A percentile compares a stretch with the other conserved stretches of the same genome.
Evolutionary conservation across 805 yeast species (phyloP).

Genomic region (Cyberlindnera xylosilytica): DNA sequence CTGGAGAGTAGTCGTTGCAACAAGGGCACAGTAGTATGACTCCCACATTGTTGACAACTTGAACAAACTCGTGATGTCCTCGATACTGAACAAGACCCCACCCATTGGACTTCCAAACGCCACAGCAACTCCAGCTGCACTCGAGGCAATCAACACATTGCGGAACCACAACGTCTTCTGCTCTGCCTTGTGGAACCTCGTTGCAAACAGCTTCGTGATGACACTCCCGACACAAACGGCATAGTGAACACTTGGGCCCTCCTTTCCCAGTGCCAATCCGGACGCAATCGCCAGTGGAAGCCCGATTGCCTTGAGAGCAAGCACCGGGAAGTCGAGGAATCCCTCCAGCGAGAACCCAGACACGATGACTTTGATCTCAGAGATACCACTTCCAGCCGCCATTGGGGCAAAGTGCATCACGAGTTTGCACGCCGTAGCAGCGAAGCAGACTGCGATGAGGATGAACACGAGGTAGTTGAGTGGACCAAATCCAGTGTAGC

Average conservation of each 20-base stretch:
- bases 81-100: conserved; percentile 90
- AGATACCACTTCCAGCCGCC: conserved; percentile 97
- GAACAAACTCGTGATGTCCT: conserved; percentile 78
- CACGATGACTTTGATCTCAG: conserved; percentile 92
- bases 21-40: conserved; percentile 84
- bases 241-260: conserved; percentile 97
- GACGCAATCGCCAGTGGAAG: conserved; percentile 90
- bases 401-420: conserved; percentile 75
- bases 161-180: conserved; percentile 19
- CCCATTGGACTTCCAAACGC: conserved; percentile 98
- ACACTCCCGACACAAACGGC: conserved; percentile 88
- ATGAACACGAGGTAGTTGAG: conserved; percentile 59
- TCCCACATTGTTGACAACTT: conserved; percentile 84
- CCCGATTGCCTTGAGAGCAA: conserved; percentile 72
- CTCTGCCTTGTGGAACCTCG: conserved; percentile 10
- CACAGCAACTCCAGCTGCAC: conserved; percentile 98
- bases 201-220: conserved; percentile 27
- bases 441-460: conserved; percentile 55
- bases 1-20: conserved; percentile 80
- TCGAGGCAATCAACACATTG: conserved; percentile 66
- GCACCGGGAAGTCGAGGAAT: conserved; percentile 70
- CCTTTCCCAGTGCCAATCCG: conserved; percentile 93
- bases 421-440: conserved; percentile 60
- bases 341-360: conserved; percentile 82
- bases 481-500: conserved; percentile 49